Evolutionary conservation across 768 basidiomycete genomes (phyloP).

Genomic region (Candolleomyces aberdarensis): DNA sequence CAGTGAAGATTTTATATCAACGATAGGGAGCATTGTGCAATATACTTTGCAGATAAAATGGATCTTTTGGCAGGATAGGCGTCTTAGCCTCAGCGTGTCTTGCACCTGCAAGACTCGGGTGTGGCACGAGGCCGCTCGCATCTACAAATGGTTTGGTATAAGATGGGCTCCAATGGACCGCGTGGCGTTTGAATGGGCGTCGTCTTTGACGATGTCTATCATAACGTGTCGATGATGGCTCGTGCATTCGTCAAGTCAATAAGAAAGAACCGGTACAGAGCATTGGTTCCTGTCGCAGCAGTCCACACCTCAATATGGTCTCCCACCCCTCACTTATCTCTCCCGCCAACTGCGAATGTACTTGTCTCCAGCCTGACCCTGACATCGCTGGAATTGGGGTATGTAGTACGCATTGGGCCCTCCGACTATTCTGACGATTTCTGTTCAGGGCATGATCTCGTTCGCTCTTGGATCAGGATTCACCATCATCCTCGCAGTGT

Average conservation of each 20-base stretch:
- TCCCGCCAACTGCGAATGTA: neutral
- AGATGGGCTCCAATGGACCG: no score
- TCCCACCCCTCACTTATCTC: neutral
- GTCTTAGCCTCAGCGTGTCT: no score
- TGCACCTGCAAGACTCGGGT: no score
- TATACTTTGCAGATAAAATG: neutral
- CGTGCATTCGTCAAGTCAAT: no score
- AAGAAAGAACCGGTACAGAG: no score
- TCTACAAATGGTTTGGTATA: no score
- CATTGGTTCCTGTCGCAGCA: no score
- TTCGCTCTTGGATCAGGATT: neutral
- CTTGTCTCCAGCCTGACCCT: slow-evolving; percentile 4
- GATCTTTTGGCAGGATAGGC: no score
- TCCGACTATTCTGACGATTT: neutral
- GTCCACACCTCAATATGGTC: neutral
- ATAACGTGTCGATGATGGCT: no score
- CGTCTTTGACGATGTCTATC: no score
- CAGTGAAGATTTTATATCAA: neutral
- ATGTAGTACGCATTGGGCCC: neutral
- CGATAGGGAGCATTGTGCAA: neutral
- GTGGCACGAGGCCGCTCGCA: no score
- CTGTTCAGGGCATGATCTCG: neutral
- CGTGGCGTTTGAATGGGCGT: no score
- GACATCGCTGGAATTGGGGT: slow-evolving; percentile 9
- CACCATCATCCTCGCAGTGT: neutral